Evolutionary conservation across 2,329 filamentous ascomycete genomes (phyloP).

Genomic region (Orbilia quercus): DNA sequence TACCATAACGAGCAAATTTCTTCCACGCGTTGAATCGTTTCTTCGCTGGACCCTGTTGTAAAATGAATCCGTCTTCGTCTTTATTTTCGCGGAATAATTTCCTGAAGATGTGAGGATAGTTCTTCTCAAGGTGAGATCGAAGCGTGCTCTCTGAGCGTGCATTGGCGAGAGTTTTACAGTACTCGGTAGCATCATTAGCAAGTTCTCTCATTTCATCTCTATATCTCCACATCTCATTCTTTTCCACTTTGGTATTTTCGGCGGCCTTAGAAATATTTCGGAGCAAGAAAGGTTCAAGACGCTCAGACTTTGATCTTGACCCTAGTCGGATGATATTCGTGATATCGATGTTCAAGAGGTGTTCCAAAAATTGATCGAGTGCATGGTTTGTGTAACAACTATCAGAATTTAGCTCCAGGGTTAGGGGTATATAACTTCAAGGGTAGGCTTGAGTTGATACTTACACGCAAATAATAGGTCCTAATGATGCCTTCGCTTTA

Average conservation of each 20-base stretch:
- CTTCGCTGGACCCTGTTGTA: slow-evolving; percentile 10
- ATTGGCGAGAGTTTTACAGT: slow-evolving; percentile 19
- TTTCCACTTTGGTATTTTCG: slow-evolving; percentile 30
- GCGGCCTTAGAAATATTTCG: slow-evolving; percentile 19
- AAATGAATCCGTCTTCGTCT: slow-evolving; percentile 38
- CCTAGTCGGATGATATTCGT: slow-evolving; percentile 73
- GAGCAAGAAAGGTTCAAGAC: slow-evolving; percentile 61
- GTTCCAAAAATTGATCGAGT: slow-evolving; percentile 71
- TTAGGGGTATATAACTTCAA: too few relatives aligned
- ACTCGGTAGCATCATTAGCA: slow-evolving; percentile 8
- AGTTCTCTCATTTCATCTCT: not conserved
- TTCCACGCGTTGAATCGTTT: slow-evolving; percentile 35
- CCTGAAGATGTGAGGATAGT: slow-evolving; percentile 11
- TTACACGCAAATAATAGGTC: slow-evolving; percentile 67
- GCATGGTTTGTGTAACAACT: slow-evolving; percentile 69
- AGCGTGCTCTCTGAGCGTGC: slow-evolving; percentile 14
- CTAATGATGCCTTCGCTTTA: slow-evolving; percentile 63
- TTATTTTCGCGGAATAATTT: slow-evolving; percentile 13
- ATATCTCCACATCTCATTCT: slow-evolving; percentile 23
- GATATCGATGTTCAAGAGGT: slow-evolving; percentile 67
- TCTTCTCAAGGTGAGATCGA: slow-evolving; percentile 8
- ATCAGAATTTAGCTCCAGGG: not conserved
- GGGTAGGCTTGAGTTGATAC: slow-evolving; percentile 13
- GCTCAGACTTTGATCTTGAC: slow-evolving; percentile 69
- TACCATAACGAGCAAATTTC: not conserved